Evolutionary conservation across 129 eudicot genomes (phyloP), one percentile per base, ranked within the genome.

Genomic region (Arctium lappa): DNA sequence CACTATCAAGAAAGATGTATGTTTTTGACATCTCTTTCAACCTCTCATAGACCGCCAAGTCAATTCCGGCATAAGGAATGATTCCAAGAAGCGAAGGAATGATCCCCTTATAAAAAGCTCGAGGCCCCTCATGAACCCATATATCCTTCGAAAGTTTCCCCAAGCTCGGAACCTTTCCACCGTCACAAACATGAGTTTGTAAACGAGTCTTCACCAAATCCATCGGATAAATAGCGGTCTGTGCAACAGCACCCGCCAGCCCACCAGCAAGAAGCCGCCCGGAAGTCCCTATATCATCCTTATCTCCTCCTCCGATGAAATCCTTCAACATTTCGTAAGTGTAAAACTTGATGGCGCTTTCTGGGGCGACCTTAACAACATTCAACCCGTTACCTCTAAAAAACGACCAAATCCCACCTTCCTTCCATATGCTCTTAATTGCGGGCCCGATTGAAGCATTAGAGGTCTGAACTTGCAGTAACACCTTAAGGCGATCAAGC

Each of bases 201-300:
- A 95, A 88, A 22, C 99, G 91, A 29, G 99, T 95, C 81, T 95
- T 95, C 75, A 95, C 97, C 71, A 95, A 91, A 91, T 95, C 99
- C 95, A 95, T 90, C 0, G 99, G 99, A 81, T 95, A 95, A 62
- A 95, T 95, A 53, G 97, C 89, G 10, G 99, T 89, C 80, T 95
- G 99, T 3, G 99, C 99, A 77, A 93, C 97, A 0, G 99, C 97
- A 74, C 99, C 99, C 0, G 99, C 99, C 85, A 95, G 36, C 81
- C 99, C 97, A 9, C 97, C 99, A n/a, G 99, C 92, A 69, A 91
- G 77, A 44, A 95, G 92, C 63, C 99, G 93, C 42, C 95, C 99
- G 7, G 69, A 65, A 39, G 97, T 85, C 74, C 99, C 99, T 1
- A 95, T 89, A 76, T 93, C 92, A 16, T 80, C 92, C 77, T 87